These are phyloP conservation scores for Cadophora malorum DNA, from an alignment of 2,329 filamentous ascomycete genomes.

Conservation along the genomic window DNA sequence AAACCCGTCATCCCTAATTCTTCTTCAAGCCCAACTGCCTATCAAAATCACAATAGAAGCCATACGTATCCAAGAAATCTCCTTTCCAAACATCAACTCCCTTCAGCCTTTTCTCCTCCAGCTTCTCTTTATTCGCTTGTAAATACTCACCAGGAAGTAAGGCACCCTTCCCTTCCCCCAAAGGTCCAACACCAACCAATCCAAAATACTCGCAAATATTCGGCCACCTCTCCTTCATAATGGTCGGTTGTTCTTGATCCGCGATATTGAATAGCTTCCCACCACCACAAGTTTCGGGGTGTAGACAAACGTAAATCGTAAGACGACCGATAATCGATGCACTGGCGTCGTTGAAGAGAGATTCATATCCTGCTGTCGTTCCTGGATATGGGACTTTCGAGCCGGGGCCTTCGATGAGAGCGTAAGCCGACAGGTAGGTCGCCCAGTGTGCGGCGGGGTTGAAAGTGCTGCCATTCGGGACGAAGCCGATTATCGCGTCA, in stretches of 20 bases:
- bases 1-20: neutral
- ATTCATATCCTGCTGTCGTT: neutral
- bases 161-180: neutral
- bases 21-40: neutral
- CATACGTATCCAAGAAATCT: constrained; percentile 3
- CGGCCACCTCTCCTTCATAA: neutral
- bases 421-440: neutral
- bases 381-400: neutral
- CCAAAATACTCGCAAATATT: neutral
- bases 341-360: neutral
- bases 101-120: neutral
- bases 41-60: constrained; percentile 8
- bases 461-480: neutral
- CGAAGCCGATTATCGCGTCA: constrained; percentile 5
- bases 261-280: constrained; percentile 1
- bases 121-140: neutral
- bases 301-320: neutral
- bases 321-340: neutral
- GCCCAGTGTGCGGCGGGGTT: constrained; percentile 3
- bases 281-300: neutral
- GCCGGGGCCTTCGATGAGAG: neutral
- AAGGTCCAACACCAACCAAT: neutral
- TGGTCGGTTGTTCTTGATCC: neutral
- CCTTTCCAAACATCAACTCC: constrained; percentile 3
- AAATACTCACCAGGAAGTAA: constrained; percentile 6